Percentiles rank a stretch among this genome's conserved stretches.
Conservation (phyloP, 352 stramenopile species). For the Pythium sp. region DNA sequence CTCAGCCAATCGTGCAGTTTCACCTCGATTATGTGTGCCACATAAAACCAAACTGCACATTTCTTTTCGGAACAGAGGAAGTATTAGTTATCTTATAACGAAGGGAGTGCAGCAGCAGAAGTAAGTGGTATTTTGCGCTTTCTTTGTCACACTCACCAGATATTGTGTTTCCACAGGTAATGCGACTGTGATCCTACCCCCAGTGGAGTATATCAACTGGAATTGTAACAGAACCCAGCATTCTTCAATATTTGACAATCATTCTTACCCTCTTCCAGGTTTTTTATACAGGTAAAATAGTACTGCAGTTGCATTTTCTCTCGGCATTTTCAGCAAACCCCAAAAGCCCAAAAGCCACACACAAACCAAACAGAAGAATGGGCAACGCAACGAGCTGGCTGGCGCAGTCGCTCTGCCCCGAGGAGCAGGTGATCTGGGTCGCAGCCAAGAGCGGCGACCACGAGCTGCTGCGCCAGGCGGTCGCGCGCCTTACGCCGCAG, state of each 20-base stretch:
- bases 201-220: neutral
- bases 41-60: too few species aligned
- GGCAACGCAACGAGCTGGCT: slow-evolving; percentile 77
- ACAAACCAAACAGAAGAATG: slow-evolving; percentile 29
- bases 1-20: too few species aligned
- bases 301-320: neutral
- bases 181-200: too few species aligned
- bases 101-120: neutral
- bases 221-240: neutral
- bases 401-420: slow-evolving; percentile 61
- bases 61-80: too few species aligned
- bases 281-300: neutral
- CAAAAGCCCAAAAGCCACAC: slow-evolving; percentile 4
- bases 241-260: neutral
- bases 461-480: slow-evolving; percentile 38
- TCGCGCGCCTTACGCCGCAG: slow-evolving; percentile 50
- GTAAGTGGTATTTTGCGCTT: neutral
- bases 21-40: too few species aligned
- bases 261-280: neutral
- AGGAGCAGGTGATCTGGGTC: slow-evolving; percentile 76
- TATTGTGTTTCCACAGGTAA: neutral
- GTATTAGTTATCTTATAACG: neutral
- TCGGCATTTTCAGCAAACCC: neutral
- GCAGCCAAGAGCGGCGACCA: slow-evolving; percentile 72
- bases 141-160: neutral